phyloP scores from a whole-genome alignment of 257 asterid genomes.

The Rhazya stricta region DNA sequence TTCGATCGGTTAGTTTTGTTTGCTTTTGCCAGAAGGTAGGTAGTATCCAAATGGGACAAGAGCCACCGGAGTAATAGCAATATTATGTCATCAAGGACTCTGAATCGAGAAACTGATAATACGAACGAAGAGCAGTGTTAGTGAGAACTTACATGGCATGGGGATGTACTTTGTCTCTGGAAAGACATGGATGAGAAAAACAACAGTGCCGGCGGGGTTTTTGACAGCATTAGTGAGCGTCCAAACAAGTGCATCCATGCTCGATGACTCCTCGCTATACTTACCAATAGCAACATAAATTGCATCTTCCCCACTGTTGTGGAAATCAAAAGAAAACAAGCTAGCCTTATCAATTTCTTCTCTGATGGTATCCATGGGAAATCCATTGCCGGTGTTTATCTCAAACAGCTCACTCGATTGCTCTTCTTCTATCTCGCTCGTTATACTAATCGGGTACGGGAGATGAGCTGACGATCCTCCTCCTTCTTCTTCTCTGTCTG shows the following conservation, averaged over 20 bases:
- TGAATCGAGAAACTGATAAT: no score
- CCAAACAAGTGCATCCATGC: slow-evolving; percentile 67
- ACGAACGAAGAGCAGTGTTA: no score
- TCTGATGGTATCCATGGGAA: slow-evolving; percentile 16
- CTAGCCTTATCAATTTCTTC: slow-evolving; percentile 27
- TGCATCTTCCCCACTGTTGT: slow-evolving; percentile 19
- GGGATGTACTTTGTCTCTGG: slow-evolving; percentile 66
- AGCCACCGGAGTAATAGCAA: no score
- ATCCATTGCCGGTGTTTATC: not conserved
- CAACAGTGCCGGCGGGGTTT: slow-evolving; percentile 27
- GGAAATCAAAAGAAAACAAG: slow-evolving; percentile 28
- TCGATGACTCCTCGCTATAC: slow-evolving; percentile 23
- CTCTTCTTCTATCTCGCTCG: slow-evolving; percentile 15
- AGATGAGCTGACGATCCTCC: no score
- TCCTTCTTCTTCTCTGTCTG: not conserved
- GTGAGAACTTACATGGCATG: slow-evolving; percentile 46
- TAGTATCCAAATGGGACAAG: no score
- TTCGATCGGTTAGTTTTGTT: no score
- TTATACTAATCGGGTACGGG: no score
- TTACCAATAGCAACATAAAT: slow-evolving; percentile 50
- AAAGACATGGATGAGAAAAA: slow-evolving; percentile 57
- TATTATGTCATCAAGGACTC: no score
- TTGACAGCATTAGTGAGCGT: slow-evolving; percentile 28
- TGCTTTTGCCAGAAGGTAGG: no score
- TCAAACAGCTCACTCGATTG: slow-evolving; percentile 14